Evolutionary conservation across 1,139 yeast species (phyloP), one percentile per base, ranked within the genome.

Genomic region (Nematodospora anomalae): DNA sequence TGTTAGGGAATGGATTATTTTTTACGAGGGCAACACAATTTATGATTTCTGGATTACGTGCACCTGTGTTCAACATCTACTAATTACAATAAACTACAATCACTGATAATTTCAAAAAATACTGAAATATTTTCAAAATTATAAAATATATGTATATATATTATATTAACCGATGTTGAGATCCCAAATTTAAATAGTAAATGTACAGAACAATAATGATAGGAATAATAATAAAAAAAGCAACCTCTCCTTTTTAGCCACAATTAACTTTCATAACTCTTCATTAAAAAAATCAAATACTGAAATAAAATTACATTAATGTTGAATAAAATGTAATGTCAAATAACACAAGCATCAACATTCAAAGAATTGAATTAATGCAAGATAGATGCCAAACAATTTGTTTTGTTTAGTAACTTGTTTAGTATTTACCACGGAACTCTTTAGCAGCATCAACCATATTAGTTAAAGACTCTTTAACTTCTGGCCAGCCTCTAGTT

Each of bases 381-480:
- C 62, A 53, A 52, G 47, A 20, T 10, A 26, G 24, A 16, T 10
- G 21, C 21, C 8, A 30, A 28, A 35, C n/a, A n/a, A n/a, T n/a
- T n/a, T n/a, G n/a, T n/a, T n/a, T n/a, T n/a, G n/a, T n/a, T n/a
- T n/a, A n/a, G n/a, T n/a, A n/a, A n/a, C n/a, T n/a, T n/a, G n/a
- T 38, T 55, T 66, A 60, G 57, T 67, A 50, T 61, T 68, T 60
- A 49, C 63, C 89, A 75, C 97, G 89, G 92, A 76, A 89, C 73
- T 78, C 79, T 80, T 90, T 89, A 63, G 98, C 97, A 64, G 98
- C 97, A 55, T 85, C 90, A 67, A 92, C 98, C 98, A 92, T 92
- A 76, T 92, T 87, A 67, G 94, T 84, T 73, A 92, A 84, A 50
- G 90, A 83, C 58, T 79, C 83, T 58, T 60, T 74, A 58, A 88